A percentile compares a stretch with the other conserved stretches of the same genome.
These are phyloP conservation scores for Viola odorata DNA, from an alignment of 345 rosid species.

Conservation along the genomic window DNA sequence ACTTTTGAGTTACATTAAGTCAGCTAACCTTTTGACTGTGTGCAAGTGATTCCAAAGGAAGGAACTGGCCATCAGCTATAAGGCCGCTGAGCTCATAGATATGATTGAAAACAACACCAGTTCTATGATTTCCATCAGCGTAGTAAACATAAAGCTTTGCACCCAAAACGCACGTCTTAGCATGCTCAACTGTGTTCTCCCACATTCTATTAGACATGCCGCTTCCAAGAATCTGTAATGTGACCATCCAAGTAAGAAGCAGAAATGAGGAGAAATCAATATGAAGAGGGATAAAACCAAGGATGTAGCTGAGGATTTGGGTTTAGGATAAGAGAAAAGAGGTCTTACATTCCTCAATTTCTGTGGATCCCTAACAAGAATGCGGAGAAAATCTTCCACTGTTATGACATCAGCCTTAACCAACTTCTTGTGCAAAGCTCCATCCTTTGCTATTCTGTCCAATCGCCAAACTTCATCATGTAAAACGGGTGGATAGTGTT, in stretches of 20 bases:
- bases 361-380: constrained; percentile 66
- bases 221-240: constrained; percentile 74
- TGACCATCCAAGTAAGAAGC: constrained; percentile 3
- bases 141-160: constrained; percentile 75
- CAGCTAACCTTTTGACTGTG: constrained; percentile 66
- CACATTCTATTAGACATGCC: constrained; percentile 98
- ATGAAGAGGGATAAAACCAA: neutral
- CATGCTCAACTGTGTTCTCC: constrained; percentile 91
- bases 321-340: neutral
- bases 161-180: constrained; percentile 84
- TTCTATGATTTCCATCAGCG: constrained; percentile 42
- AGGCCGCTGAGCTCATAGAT: constrained; percentile 81
- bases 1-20: too few species aligned
- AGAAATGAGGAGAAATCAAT: neutral
- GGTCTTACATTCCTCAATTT: constrained; percentile 63
- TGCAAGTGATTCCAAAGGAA: constrained; percentile 63
- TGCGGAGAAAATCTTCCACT: constrained; percentile 84
- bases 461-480: constrained; percentile 96
- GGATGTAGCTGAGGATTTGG: neutral
- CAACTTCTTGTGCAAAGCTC: constrained; percentile 87
- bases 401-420: constrained; percentile 48
- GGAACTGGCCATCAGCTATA: constrained; percentile 69
- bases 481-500: constrained; percentile 89
- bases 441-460: constrained; percentile 92
- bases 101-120: constrained; percentile 78